These are phyloP conservation scores for Colletotrichum acutatum DNA, from an alignment of 2,329 filamentous ascomycete genomes.

Conservation along the genomic window DNA sequence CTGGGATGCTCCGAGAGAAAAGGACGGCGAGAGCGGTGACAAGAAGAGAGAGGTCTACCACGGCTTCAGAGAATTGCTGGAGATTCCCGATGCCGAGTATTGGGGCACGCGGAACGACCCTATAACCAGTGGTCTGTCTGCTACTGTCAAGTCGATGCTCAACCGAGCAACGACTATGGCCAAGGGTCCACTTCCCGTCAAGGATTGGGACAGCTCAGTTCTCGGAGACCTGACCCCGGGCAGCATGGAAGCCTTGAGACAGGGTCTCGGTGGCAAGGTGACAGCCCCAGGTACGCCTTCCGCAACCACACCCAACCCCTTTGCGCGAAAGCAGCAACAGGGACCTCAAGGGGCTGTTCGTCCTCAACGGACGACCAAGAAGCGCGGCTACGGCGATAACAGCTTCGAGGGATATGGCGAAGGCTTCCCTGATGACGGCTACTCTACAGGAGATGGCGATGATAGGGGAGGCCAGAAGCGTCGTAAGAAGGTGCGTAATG, in stretches of 20 bases:
- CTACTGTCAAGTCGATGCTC: constrained; percentile 55
- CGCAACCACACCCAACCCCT: constrained; percentile 42
- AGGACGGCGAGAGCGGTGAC: constrained; percentile 46
- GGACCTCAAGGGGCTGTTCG: constrained; percentile 48
- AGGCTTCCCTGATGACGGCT: constrained; percentile 77
- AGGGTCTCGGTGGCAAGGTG: constrained; percentile 54
- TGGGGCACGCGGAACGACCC: constrained; percentile 55
- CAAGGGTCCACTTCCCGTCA: constrained; percentile 66
- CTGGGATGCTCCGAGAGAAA: constrained; percentile 55
- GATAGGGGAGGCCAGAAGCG: constrained; percentile 68
- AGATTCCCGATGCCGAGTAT: constrained; percentile 54
- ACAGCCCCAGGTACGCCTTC: constrained; percentile 66
- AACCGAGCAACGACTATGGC: constrained; percentile 66
- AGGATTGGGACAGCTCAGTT: constrained; percentile 67
- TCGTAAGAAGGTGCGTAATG: constrained; percentile 69
- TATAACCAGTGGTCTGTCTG: constrained; percentile 63
- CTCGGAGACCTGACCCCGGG: constrained; percentile 65
- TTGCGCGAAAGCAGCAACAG: constrained; percentile 33
- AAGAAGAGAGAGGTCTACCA: constrained; percentile 63
- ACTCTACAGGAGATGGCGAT: constrained; percentile 79
- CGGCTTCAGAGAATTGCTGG: constrained; percentile 64
- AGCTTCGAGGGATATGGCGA: constrained; percentile 82
- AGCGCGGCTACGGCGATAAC: constrained; percentile 79
- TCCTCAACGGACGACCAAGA: constrained; percentile 75
- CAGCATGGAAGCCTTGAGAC: constrained; percentile 51